Base-by-base conservation (phyloP, 805 yeast species). In the Hanseniaspora nectarophila region DNA sequence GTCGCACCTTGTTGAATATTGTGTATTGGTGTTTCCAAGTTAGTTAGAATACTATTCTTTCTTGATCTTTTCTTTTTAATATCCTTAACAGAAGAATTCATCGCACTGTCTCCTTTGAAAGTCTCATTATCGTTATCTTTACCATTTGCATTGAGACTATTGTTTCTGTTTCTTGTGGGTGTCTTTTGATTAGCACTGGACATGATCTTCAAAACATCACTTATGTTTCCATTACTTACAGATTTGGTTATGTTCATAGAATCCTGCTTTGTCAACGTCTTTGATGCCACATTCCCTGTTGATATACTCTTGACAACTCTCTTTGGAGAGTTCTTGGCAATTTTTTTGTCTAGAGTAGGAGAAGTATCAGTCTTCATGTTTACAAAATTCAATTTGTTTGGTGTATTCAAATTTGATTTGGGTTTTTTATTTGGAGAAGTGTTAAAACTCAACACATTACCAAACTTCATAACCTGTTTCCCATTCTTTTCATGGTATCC, bases 391-490 rank as follows among this genome's bases (percentile, higher is more conserved):
- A 40, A 15, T 28, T 40, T 39, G 9, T 40, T 48, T 16, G 52
- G 52, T 6, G 52, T 48, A 15, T 39, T 24, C 5, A 35, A 23
- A 7, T 39, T 28, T 8, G 44, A 31, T 9, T n/a, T 29, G 20
- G 12, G 20, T 8, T n/a, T 40, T 24, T 28, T 48, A 5, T 29
- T 38, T 16, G 52, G 37, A 5, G 51, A 40, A 4, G 37, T 29
- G 29, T 37, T 28, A 39, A 48, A 48, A 5, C 29, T 39, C 28
- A 51, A 21, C 5, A 44, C 28, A 35, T 35, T 29, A 1, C 63
- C 65, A 1, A 66, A 63, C 54, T 64, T 64, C 70, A 65, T 66
- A 45, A 60, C 54, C 15, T 68, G 68, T 49, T 64, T 63, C 3
- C 64, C 56, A 13, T 40, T 40, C 24, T 48, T 48, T 39, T 56